Evolutionary conservation across 495 filamentous ascomycete species (phyloP).

Genomic region (Aspergillus carlsbadensis): DNA sequence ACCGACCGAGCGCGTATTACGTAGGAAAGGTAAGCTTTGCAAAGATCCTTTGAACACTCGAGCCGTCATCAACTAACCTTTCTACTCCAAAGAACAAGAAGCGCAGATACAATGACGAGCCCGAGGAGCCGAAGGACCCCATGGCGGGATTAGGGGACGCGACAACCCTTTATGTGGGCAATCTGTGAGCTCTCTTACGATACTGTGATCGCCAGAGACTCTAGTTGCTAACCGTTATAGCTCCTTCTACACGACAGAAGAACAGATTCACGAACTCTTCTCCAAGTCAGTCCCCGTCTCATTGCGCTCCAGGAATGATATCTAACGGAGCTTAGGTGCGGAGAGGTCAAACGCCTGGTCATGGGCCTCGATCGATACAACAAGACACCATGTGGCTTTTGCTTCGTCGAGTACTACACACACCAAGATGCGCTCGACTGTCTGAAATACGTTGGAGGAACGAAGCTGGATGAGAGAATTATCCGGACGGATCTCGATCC

Average conservation of each 20-base stretch:
- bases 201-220: background rate
- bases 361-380: constrained; percentile 96
- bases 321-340: constrained; percentile 56
- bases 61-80: constrained; percentile 9
- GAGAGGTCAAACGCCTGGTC: constrained; percentile 95
- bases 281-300: constrained; percentile 58
- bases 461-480: constrained; percentile 96
- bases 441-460: constrained; percentile 97
- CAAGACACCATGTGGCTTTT: constrained; percentile 98
- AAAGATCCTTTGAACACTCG: constrained; percentile 19
- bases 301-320: background rate
- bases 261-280: constrained; percentile 98
- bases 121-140: constrained; percentile 56
- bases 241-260: constrained; percentile 99
- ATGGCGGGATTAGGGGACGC: constrained; percentile 80
- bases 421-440: constrained; percentile 95
- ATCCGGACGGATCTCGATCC: constrained; percentile 97
- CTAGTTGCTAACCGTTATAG: constrained; percentile 49
- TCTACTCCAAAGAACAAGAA: constrained; percentile 59
- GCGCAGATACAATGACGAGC: constrained; percentile 60
- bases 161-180: constrained; percentile 95
- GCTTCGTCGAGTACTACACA: constrained; percentile 98
- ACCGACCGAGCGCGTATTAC: constrained; percentile 88
- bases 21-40: constrained; percentile 59
- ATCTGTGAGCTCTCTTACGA: constrained; percentile 63